Conservation (phyloP, 768 basidiomycete genomes). For the Agaricus subrufescens region DNA sequence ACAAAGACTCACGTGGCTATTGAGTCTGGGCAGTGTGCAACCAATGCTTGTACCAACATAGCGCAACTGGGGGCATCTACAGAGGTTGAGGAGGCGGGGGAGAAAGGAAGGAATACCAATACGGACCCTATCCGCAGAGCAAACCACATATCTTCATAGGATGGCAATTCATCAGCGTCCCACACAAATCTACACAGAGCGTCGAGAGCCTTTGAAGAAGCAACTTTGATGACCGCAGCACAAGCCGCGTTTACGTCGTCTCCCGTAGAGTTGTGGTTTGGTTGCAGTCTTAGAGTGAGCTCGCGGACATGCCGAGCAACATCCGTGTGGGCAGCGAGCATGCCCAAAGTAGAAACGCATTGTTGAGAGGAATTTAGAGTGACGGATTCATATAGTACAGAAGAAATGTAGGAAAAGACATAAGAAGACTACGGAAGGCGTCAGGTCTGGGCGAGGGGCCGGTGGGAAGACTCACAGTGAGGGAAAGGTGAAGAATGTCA, state of each 20-base stretch:
- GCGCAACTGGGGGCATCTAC: constrained; percentile 62
- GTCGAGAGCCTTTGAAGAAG: constrained; percentile 47
- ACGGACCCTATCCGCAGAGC: constrained; percentile 61
- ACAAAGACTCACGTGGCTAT: constrained; percentile 54
- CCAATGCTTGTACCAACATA: constrained; percentile 63
- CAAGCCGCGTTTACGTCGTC: constrained; percentile 38
- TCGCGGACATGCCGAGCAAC: constrained; percentile 67
- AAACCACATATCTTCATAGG: constrained; percentile 75
- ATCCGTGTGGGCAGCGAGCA: constrained; percentile 51
- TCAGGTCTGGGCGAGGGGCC: not conserved
- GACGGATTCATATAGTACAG: constrained; percentile 58
- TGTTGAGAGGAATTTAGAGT: constrained; percentile 50
- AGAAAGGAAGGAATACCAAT: constrained; percentile 1
- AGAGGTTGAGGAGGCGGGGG: constrained; percentile 2
- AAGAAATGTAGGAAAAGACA: constrained; percentile 46
- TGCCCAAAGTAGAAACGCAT: constrained; percentile 57
- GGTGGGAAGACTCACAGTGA: constrained; percentile 43
- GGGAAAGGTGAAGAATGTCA: constrained; percentile 55
- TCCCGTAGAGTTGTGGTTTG: constrained; percentile 17
- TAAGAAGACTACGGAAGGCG: constrained; percentile 40
- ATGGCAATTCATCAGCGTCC: constrained; percentile 66
- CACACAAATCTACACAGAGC: constrained; percentile 65
- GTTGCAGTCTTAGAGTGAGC: constrained; percentile 44
- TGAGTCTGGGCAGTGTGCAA: constrained; percentile 46
- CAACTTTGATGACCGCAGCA: constrained; percentile 45